A percentile compares a stretch with the other conserved stretches of the same genome.
These are phyloP conservation scores for Plectosphaerella sp. DNA, from an alignment of 2,329 filamentous ascomycete species.

Conservation along the genomic window DNA sequence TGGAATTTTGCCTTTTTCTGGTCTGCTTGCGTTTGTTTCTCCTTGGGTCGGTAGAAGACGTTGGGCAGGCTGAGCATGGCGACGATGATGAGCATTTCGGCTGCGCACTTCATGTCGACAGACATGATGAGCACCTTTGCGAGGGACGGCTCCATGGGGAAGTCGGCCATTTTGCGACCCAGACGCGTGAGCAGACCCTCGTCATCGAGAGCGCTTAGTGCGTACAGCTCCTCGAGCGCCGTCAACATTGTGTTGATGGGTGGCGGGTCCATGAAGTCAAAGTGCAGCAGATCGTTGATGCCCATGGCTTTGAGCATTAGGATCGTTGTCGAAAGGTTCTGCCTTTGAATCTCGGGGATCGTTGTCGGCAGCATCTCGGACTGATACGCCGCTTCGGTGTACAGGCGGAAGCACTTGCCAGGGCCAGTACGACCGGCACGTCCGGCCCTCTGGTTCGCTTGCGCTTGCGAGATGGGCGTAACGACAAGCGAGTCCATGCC, in stretches of 20 bases:
- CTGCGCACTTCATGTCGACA: slow-evolving; percentile 82
- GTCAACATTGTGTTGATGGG: slow-evolving; percentile 98
- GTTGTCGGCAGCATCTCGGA: slow-evolving; percentile 96
- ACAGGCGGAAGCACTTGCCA: slow-evolving; percentile 92
- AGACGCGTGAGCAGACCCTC: slow-evolving; percentile 89
- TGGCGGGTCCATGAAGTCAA: slow-evolving; percentile 98
- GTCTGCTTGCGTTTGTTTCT: slow-evolving; percentile 94
- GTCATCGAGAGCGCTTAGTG: slow-evolving; percentile 85
- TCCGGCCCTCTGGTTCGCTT: slow-evolving; percentile 90
- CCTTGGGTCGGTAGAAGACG: slow-evolving; percentile 93
- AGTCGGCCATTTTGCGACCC: slow-evolving; percentile 96
- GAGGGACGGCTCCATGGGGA: slow-evolving; percentile 92
- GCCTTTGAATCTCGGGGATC: slow-evolving; percentile 92
- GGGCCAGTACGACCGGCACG: slow-evolving; percentile 91
- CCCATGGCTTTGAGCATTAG: slow-evolving; percentile 99
- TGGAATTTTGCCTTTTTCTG: slow-evolving; percentile 98
- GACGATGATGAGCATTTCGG: slow-evolving; percentile 91
- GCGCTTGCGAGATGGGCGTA: slow-evolving; percentile 93
- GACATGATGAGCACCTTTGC: slow-evolving; percentile 88
- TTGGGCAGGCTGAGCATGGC: slow-evolving; percentile 86
- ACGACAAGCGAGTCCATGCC: slow-evolving; percentile 97
- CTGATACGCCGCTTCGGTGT: slow-evolving; percentile 92
- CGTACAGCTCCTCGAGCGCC: slow-evolving; percentile 91
- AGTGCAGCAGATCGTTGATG: slow-evolving; percentile 94
- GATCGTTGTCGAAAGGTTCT: slow-evolving; percentile 89